Evolutionary conservation across 305 asterid species (phyloP).

Genomic region (Euphrasia arctica): DNA sequence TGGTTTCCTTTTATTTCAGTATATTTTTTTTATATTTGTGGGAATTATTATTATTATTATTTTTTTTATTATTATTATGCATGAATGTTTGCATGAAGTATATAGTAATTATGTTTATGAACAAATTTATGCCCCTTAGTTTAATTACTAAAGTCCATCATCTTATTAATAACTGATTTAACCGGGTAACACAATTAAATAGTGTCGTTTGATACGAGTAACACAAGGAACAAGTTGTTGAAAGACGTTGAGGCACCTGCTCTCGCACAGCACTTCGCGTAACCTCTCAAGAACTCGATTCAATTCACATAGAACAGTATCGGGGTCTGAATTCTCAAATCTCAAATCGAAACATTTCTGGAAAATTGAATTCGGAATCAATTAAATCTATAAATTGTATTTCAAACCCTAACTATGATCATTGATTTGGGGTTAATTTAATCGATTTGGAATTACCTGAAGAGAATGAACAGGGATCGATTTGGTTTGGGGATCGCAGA

Average conservation of each 20-base stretch:
- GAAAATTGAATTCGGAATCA: conserved; percentile 16
- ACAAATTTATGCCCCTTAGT: no score
- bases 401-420: neutral
- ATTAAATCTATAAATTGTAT: no score
- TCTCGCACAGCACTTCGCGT: conserved; percentile 73
- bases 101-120: no score
- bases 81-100: no score
- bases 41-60: no score
- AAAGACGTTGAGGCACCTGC: conserved; percentile 56
- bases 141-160: no score
- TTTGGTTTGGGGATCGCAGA: conserved; percentile 63
- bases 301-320: conserved; percentile 53
- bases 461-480: conserved; percentile 61
- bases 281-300: conserved; percentile 82
- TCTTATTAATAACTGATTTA: no score
- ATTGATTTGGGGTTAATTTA: neutral
- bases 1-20: no score
- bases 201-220: neutral
- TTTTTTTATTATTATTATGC: no score
- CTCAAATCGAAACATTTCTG: conserved; percentile 74
- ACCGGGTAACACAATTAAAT: no score
- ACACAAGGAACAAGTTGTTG: conserved; percentile 56
- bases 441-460: conserved; percentile 39
- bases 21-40: no score
- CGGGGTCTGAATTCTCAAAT: conserved; percentile 38